These are phyloP conservation scores for Rubia peregrina DNA, from an alignment of 305 asterid genomes.

Conservation along the genomic window DNA sequence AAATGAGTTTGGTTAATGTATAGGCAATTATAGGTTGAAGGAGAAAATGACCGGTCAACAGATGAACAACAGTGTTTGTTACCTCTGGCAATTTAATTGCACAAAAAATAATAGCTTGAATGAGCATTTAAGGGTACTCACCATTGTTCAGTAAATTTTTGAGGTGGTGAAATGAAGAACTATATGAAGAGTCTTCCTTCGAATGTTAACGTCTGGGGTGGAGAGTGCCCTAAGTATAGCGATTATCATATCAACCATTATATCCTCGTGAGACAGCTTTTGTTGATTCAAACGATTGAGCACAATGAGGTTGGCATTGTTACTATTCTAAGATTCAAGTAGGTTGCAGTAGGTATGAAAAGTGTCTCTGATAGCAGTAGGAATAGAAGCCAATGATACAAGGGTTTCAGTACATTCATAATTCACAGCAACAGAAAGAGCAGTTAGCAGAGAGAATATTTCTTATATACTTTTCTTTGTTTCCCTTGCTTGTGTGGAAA, in stretches of 20 bases:
- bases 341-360: slow-evolving; percentile 92
- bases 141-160: too few relatives aligned
- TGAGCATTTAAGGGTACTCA: slow-evolving; percentile 17
- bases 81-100: slow-evolving; percentile 96
- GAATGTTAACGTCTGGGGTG: too few relatives aligned
- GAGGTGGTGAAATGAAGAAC: too few relatives aligned
- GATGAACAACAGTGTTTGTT: slow-evolving; percentile 94
- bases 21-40: slow-evolving; percentile 86
- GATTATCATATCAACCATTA: too few relatives aligned
- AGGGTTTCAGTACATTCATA: slow-evolving; percentile 98
- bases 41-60: slow-evolving; percentile 88
- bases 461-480: slow-evolving; percentile 85
- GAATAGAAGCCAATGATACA: slow-evolving; percentile 87
- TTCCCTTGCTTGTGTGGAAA: slow-evolving; percentile 81
- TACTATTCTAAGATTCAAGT: slow-evolving; percentile 58
- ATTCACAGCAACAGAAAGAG: slow-evolving; percentile 86
- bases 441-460: slow-evolving; percentile 67
- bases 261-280: too few relatives aligned
- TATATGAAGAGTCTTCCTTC: too few relatives aligned
- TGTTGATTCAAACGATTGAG: too few relatives aligned
- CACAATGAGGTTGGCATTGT: too few relatives aligned
- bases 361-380: slow-evolving; percentile 91
- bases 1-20: slow-evolving; percentile 70
- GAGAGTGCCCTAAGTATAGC: too few relatives aligned
- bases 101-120: slow-evolving; percentile 85